Evolutionary conservation across 345 rosid species (phyloP).

Genomic region (Hibiscus tridactylites): DNA sequence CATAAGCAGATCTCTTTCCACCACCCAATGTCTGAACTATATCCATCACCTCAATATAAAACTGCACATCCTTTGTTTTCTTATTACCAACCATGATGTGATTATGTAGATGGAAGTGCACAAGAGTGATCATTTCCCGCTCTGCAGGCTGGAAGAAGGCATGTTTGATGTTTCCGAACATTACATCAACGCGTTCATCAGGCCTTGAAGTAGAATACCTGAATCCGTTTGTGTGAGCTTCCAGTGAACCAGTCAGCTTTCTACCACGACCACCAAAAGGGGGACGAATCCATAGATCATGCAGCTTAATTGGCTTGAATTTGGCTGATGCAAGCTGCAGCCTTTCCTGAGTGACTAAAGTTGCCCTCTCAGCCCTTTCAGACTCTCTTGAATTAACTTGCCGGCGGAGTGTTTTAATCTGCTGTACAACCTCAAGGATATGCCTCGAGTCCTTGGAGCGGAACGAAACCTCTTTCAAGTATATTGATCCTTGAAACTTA

Average conservation of each 20-base stretch:
- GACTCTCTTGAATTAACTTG: slow-evolving; percentile 42
- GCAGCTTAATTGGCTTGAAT: slow-evolving; percentile 40
- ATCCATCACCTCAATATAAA: slow-evolving; percentile 49
- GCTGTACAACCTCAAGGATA: slow-evolving; percentile 41
- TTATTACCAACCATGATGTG: slow-evolving; percentile 58
- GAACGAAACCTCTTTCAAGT: slow-evolving; percentile 41
- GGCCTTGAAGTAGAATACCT: slow-evolving; percentile 44
- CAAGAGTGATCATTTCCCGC: slow-evolving; percentile 43
- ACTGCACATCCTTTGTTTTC: slow-evolving; percentile 47
- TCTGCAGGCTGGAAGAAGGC: slow-evolving; percentile 54
- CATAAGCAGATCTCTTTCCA: slow-evolving; percentile 45
- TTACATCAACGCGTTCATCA: slow-evolving; percentile 40
- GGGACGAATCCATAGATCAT: slow-evolving; percentile 48
- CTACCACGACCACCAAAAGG: slow-evolving; percentile 51
- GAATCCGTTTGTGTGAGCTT: slow-evolving; percentile 39
- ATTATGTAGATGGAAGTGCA: slow-evolving; percentile 46
- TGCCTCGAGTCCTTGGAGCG: slow-evolving; percentile 48
- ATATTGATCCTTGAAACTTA: slow-evolving; percentile 38
- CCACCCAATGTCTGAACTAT: slow-evolving; percentile 45
- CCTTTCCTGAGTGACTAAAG: slow-evolving; percentile 44
- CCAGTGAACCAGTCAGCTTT: slow-evolving; percentile 38
- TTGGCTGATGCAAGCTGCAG: slow-evolving; percentile 31
- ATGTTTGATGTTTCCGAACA: slow-evolving; percentile 43
- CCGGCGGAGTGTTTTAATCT: slow-evolving; percentile 37
- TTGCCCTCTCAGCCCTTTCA: slow-evolving; percentile 53